Base-by-base conservation (phyloP, 2,329 filamentous ascomycete species). In the Calonectria pteridis region DNA sequence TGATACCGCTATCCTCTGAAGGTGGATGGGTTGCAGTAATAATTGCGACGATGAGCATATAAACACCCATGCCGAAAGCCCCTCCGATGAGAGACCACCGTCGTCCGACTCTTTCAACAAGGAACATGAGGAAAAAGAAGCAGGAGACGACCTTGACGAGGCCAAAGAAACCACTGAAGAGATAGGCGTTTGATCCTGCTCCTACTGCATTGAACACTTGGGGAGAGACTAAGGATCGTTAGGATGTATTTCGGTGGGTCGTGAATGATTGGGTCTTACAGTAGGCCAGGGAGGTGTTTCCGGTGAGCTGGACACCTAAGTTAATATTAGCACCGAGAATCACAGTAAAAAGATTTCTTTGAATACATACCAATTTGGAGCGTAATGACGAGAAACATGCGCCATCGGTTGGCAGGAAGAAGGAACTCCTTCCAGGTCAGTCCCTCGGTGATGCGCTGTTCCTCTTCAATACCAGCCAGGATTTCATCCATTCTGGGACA, bases 111-210 rank as follows among this genome's bases (percentile, higher is more conserved):
- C 85, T 83, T 75, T 90, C 88, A 43, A 89, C 84, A 20, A 89
- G 81, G 75, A 88, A 88, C 18, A 88, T 77, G 13, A 88, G 83
- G 78, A 89, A 89, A 72, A 85, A 83, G 14, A 83, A 71, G 53
- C 87, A 87, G 4, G 87, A 86, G 0, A 88, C 81, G 29, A 89
- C 86, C 79, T 90, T 90, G 72, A 88, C 86, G 10, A 89, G 81
- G 3, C 88, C 88, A 53, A 90, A 90, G 80, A 89, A 88, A 13
- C 88, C 88, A 1, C 87, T 89, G 66, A 90, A 84, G 10, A 89
- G 82, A 49, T 88, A 85, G 35, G 83, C 81, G n/a, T 86, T 82
- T 51, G 85, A 80, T 6, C 87, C 87, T 7, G 87, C 87, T 5
- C 88, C 88, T 13, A 89, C 86, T 4, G 87, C 84, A 18, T 83